Base-by-base conservation (phyloP, 768 basidiomycete species). In the Leccinellum luteum region DNA sequence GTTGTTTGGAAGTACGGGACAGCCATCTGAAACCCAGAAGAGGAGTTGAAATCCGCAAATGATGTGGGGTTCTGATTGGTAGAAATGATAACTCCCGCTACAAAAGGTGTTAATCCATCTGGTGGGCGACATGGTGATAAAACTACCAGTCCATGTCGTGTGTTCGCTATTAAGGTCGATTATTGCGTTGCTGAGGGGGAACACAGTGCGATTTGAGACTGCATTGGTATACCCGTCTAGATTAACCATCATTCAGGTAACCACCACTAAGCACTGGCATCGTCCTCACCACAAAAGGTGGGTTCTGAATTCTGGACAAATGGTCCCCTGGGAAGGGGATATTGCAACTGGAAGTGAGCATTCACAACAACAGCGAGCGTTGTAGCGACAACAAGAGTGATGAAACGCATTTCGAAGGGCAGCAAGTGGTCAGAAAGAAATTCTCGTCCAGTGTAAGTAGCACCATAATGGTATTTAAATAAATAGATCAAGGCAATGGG, bases 311-410 rank as follows among this genome's bases (percentile, higher is more conserved):
- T 74, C 55, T 85, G 80, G 54, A 78, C 78, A 68, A 94, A 94
- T 0, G 63, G 67, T 2, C 92, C 93, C 48, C 92, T 79, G 12
- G 90, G 85, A 1, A 76, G 62, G 17, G 92, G 93, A 70, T 83
- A 93, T 64, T 86, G 81, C 44, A 94, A 77, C 62, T 88, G 86
- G 74, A 94, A 94, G 72, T 95, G 92, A 8, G 90, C 91, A 49
- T 74, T 76, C 30, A 76, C 85, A 43, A 74, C 69, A 32, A 79
- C 65, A 14, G 75, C 72, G 23, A 81, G 69, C 34, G 70, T 64
- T 35, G 72, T 66, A 27, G 83, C 55, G 56, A 81, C 32, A 56
- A 73, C 41, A 48, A 78, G 48, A 56, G 73, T 58, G 28, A 74
- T 23, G 63, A 75, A 60, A 57, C 57, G 69, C 78, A 81, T 80